Evolutionary conservation across 2,329 filamentous ascomycete species (phyloP).

Genomic region (Pseudodiploospora longispora): DNA sequence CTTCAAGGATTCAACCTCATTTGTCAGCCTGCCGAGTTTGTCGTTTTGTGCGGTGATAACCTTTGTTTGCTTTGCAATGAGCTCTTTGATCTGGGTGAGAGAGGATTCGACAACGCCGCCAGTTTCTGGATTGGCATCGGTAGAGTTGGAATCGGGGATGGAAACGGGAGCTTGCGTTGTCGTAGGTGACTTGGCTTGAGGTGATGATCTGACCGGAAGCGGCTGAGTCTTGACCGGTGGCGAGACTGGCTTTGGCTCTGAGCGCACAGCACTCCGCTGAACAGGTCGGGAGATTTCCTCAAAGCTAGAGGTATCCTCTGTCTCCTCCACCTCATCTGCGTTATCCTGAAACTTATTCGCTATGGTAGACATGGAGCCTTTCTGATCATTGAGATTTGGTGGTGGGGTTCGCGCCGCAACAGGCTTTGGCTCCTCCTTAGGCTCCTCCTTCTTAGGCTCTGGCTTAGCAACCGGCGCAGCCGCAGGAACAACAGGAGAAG

Average conservation of each 20-base stretch:
- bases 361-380: slow-evolving; percentile 75
- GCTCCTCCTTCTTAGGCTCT: slow-evolving; percentile 25
- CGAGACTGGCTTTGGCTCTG: slow-evolving; percentile 33
- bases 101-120: slow-evolving; percentile 47
- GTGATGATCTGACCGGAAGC: slow-evolving; percentile 9
- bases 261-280: slow-evolving; percentile 44
- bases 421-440: slow-evolving; percentile 48
- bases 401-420: slow-evolving; percentile 39
- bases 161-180: slow-evolving; percentile 22
- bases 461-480: slow-evolving; percentile 35
- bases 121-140: slow-evolving; percentile 16
- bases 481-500: slow-evolving; percentile 34
- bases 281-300: slow-evolving; percentile 74
- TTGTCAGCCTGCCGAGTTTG: slow-evolving; percentile 61
- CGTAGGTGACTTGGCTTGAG: slow-evolving; percentile 20
- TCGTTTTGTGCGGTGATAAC: slow-evolving; percentile 70
- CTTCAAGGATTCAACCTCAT: slow-evolving; percentile 75
- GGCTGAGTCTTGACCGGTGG: slow-evolving; percentile 23
- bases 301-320: slow-evolving; percentile 70
- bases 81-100: slow-evolving; percentile 66
- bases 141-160: slow-evolving; percentile 16
- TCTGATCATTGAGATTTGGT: slow-evolving; percentile 73
- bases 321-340: slow-evolving; percentile 52
- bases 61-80: slow-evolving; percentile 69
- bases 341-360: slow-evolving; percentile 81